These are phyloP conservation scores for Sechiopsis laciniata DNA, from an alignment of 306 rosid species.

Conservation along the genomic window DNA sequence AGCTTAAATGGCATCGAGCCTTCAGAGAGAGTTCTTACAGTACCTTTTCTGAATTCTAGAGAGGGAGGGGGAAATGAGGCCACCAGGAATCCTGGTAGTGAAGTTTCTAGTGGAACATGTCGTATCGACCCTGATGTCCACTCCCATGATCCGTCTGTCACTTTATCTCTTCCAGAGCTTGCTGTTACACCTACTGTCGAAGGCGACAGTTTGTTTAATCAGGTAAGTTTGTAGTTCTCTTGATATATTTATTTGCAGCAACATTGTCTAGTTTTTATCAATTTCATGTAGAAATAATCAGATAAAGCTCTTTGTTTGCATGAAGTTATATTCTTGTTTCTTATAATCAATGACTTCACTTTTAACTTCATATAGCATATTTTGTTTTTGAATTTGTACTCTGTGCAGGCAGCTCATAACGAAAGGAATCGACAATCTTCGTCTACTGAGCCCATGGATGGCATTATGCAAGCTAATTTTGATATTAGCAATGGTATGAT, in stretches of 20 bases:
- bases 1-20: conserved; percentile 33
- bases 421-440: conserved; percentile 20
- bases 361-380: background rate
- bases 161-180: conserved; percentile 26
- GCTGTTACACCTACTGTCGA: conserved; percentile 20
- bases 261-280: background rate
- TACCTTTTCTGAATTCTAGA: conserved; percentile 22
- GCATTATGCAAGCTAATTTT: conserved; percentile 24
- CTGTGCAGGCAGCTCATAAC: conserved; percentile 29
- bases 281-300: background rate
- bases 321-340: background rate
- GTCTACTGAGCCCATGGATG: conserved; percentile 22
- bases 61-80: conserved; percentile 26
- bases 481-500: conserved; percentile 38
- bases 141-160: conserved; percentile 30
- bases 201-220: conserved; percentile 23
- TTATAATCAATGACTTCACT: conserved; percentile 8
- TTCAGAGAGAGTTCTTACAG: conserved; percentile 20
- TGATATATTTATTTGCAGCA: background rate
- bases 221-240: conserved; percentile 24
- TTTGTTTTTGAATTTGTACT: conserved; percentile 8
- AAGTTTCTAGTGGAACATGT: conserved; percentile 15
- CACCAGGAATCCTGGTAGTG: conserved; percentile 24
- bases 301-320: background rate
- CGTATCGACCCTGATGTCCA: conserved; percentile 27